phyloP scores from a whole-genome alignment of 768 basidiomycete species.

The Suillus clintonianus region DNA sequence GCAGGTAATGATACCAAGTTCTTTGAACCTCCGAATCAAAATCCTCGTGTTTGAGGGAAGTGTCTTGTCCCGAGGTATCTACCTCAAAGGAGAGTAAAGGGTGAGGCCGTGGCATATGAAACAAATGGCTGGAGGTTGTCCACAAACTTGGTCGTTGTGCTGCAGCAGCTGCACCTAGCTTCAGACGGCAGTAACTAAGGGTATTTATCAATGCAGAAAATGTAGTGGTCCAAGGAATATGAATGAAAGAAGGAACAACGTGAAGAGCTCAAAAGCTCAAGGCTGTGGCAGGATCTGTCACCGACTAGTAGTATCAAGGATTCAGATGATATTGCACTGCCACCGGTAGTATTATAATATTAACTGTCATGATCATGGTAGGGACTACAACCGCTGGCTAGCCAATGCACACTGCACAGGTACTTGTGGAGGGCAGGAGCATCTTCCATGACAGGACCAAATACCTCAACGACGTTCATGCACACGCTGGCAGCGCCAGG shows the following conservation, averaged over 20 bases:
- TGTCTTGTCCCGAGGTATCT: constrained; percentile 15
- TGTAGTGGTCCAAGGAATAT: not conserved
- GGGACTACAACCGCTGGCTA: too few species aligned
- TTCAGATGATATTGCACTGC: too few species aligned
- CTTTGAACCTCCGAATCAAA: constrained; percentile 38
- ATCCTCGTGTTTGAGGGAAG: constrained; percentile 25
- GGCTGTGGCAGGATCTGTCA: not conserved
- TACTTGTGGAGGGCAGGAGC: too few species aligned
- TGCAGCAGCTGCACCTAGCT: not conserved
- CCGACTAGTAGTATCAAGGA: too few species aligned
- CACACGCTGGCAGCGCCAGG: too few species aligned
- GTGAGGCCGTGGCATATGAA: constrained; percentile 17
- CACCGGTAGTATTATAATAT: too few species aligned
- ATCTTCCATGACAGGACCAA: too few species aligned
- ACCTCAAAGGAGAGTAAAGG: constrained; percentile 33
- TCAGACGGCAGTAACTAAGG: not conserved
- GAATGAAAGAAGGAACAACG: not conserved
- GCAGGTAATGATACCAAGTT: constrained; percentile 59
- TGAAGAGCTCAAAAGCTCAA: not conserved
- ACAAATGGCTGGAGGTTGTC: not conserved
- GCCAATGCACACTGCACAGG: too few species aligned
- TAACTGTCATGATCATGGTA: too few species aligned
- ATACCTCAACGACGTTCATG: not conserved
- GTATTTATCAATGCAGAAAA: not conserved
- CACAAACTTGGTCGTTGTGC: not conserved